Conservation (phyloP, 1,284 basidiomycete genomes). For the Pterula multifida region DNA sequence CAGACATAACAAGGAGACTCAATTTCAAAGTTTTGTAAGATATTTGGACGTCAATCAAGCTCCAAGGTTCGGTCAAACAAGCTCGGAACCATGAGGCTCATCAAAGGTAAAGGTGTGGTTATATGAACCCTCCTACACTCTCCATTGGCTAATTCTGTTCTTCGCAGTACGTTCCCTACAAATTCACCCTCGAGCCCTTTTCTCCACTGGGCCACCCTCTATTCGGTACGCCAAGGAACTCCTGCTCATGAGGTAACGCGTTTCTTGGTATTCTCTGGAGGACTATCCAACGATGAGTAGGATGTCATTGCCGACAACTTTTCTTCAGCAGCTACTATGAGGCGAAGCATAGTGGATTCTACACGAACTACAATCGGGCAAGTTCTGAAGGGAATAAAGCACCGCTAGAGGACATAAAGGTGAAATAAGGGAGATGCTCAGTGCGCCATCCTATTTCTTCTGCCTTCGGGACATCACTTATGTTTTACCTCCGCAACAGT, state of each 20-base stretch:
- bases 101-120: neutral
- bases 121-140: neutral
- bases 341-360: conserved; percentile 60
- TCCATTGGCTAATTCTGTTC: no score
- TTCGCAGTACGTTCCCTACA: conserved; percentile 40
- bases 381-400: conserved; percentile 28
- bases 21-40: no score
- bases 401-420: neutral
- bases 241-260: conserved; percentile 65
- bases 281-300: conserved; percentile 24
- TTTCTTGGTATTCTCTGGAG: neutral
- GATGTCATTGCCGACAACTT: conserved; percentile 93
- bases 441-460: conserved; percentile 25
- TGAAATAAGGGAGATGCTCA: conserved; percentile 77
- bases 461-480: neutral
- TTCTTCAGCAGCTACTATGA: conserved; percentile 80
- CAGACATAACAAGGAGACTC: no score
- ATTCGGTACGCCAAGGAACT: conserved; percentile 99
- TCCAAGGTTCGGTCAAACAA: no score
- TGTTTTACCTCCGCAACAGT: conserved; percentile 24
- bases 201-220: conserved; percentile 89
- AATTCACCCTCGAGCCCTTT: conserved; percentile 83
- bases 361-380: conserved; percentile 11
- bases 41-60: no score
- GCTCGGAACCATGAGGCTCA: no score